A percentile compares a stretch with the other conserved stretches of the same genome.
Conservation (phyloP, 1,284 basidiomycete species). For the Moesziomyces aphidis region DNA sequence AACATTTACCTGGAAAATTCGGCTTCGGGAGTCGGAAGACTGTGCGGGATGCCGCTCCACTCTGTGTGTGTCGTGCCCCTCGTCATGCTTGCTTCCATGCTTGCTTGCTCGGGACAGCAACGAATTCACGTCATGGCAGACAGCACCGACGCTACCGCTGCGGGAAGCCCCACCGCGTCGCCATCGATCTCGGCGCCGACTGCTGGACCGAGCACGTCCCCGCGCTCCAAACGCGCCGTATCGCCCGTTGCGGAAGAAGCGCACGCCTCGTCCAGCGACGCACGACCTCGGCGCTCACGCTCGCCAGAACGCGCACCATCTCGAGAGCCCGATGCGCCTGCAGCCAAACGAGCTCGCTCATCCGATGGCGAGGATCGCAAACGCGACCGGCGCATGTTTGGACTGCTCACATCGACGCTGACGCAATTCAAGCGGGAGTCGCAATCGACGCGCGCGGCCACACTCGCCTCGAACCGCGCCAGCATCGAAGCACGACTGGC, state of each 20-base stretch:
- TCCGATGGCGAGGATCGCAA: constrained; percentile 4
- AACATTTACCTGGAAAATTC: too few relatives aligned
- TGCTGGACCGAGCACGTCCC: too few relatives aligned
- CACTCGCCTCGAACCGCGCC: constrained; percentile 8
- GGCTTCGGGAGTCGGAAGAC: too few relatives aligned
- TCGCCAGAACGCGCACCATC: too few relatives aligned
- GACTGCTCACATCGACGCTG: constrained; percentile 27
- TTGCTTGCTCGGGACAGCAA: too few relatives aligned
- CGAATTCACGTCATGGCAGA: too few relatives aligned
- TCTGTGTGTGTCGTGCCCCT: too few relatives aligned
- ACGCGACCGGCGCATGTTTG: constrained; percentile 27
- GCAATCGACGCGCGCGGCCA: constrained; percentile 8
- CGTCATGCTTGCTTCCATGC: too few relatives aligned
- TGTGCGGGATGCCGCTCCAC: too few relatives aligned
- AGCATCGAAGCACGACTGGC: constrained; percentile 20
- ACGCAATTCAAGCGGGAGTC: constrained; percentile 33
- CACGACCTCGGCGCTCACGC: not conserved
- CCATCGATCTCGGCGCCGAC: not conserved
- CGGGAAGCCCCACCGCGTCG: too few relatives aligned
- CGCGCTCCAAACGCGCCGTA: constrained; percentile 14
- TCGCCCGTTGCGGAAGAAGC: constrained; percentile 30
- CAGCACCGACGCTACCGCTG: too few relatives aligned
- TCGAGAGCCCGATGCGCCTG: not conserved
- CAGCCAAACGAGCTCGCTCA: constrained; percentile 5
- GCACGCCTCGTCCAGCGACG: not conserved